Base-by-base conservation (phyloP, 768 basidiomycete species). In the Rubroboletus pulcherrimus region DNA sequence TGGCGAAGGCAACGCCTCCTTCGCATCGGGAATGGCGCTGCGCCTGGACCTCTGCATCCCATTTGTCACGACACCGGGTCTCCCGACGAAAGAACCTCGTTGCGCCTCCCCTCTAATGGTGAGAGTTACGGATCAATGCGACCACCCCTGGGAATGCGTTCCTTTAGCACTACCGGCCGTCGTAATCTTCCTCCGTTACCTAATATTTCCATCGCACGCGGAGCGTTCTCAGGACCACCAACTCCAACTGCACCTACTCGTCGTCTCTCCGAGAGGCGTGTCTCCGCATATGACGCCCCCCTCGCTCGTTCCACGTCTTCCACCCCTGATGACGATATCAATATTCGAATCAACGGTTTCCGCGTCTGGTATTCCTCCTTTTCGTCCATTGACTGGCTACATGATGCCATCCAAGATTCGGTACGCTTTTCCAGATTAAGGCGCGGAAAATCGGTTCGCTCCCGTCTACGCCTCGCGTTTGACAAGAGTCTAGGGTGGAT, bases 361-460 rank as follows among this genome's bases (percentile, higher is more conserved):
- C 87, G 92, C 29, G 91, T 93, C 34, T 72, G 71, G 91, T 93
- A 93, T 70, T 85, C 88, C 11, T 91, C 89, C 3, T 96, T 86
- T 74, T 86, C 91, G 0, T 93, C 90, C 19, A 88, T 96, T 54
- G 94, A 98, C 71, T 98, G 95, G 96, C 77, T 98, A 51, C 96
- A 98, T 64, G 96, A 98, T 74, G 82, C 91, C 39, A 92, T 98
- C 76, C 95, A 97, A 71, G 93, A 96, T 66, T 92, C 93, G 0
- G 81, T 82, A 8, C 88, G 94, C 30, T 87, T 89, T 60, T 81
- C 87, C 34, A 80, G 82, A 48, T 77, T 96, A 17, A 78, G 91
- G 57, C 80, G 75, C 47, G 81, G 84, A 54, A 86, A 82, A 62
- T 91, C 93, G 1, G 17, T 85, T 34, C 82, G 89, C 19, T 86